Evolutionary conservation across 2,329 filamentous ascomycete genomes (phyloP), one percentile per base, ranked within the genome.

Genomic region (Colletotrichum plurivorum): DNA sequence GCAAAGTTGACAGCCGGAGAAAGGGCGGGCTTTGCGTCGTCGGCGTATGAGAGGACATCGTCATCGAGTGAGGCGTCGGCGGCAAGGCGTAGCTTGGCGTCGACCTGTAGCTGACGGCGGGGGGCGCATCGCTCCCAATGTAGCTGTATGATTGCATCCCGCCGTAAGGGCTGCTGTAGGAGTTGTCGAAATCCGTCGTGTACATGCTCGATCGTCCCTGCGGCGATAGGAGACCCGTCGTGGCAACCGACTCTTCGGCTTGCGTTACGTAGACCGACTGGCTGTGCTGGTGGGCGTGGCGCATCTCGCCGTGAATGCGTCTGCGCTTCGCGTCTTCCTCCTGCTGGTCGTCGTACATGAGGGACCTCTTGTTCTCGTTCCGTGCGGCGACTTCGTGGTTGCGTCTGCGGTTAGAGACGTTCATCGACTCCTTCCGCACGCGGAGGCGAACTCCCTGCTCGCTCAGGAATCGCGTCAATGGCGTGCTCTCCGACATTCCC

Each of bases 361-460:
- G 31, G 31, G 31, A 36, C 10, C 31, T 36, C 31, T 36, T 36
- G 31, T 36, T 36, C 31, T 36, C 31, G 31, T 36, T 36, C 31
- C 31, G 31, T 36, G 31, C 31, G 31, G 31, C 31, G 31, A 36
- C 31, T 36, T 36, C 31, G 31, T 36, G 39, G n/a, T 57, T 46
- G 9, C 36, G 45, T 75, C 86, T 88, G 65, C 83, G 80, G 18
- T 83, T 85, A 5, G 80, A 83, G 73, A 83, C 82, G 20, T 87
- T 87, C 65, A 93, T 87, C 52, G 93, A 92, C 78, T 97, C 94
- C 78, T 97, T 97, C 63, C 94, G 89, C 54, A 97, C 86, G 60
- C 94, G 88, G 39, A 97, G 83, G 59, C 94, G 91, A 15, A 97
- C 93, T 9, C 94, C 94, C 77, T 97, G 94, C 74, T 97, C 94